Conservation (phyloP, 1,139 yeast species). For the Maudiozyma humilis region DNA sequence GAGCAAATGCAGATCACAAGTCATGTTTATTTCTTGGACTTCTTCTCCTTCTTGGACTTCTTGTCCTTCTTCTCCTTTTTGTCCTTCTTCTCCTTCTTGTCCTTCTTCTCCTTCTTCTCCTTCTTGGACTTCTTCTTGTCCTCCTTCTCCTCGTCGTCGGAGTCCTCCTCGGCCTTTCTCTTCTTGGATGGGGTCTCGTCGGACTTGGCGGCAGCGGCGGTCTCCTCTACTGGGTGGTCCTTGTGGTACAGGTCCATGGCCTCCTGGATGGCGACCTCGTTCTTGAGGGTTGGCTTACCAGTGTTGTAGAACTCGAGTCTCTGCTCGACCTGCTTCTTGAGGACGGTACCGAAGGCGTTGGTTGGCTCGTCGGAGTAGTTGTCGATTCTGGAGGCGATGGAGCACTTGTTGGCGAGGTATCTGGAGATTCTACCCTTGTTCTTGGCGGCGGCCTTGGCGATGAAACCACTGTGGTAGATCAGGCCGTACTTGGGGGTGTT, state of each 20-base stretch:
- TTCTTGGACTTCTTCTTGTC: constrained; percentile 49
- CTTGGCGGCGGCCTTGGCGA: constrained; percentile 93
- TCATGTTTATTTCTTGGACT: constrained; percentile 6
- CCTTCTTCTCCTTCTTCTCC: constrained; percentile 36
- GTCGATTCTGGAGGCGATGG: constrained; percentile 97
- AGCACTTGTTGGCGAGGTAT: constrained; percentile 96
- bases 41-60: constrained; percentile 42
- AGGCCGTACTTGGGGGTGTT: constrained; percentile 98
- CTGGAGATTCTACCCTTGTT: constrained; percentile 98
- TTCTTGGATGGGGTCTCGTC: constrained; percentile 39
- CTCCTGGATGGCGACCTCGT: constrained; percentile 85
- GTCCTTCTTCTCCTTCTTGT: constrained; percentile 42
- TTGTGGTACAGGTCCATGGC: constrained; percentile 67
- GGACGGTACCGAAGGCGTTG: constrained; percentile 78
- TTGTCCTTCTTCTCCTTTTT: constrained; percentile 50
- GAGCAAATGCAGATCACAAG: no score
- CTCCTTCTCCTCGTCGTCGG: constrained; percentile 35
- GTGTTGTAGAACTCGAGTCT: constrained; percentile 92
- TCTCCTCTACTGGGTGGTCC: constrained; percentile 40
- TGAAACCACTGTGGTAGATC: constrained; percentile 92
- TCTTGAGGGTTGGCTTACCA: constrained; percentile 95
- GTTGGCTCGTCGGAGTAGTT: constrained; percentile 84
- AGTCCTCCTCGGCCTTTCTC: constrained; percentile 35
- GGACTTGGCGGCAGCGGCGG: constrained; percentile 17
- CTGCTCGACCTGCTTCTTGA: constrained; percentile 96